Base-by-base conservation (phyloP, 345 rosid species). In the Linum trigynum region DNA sequence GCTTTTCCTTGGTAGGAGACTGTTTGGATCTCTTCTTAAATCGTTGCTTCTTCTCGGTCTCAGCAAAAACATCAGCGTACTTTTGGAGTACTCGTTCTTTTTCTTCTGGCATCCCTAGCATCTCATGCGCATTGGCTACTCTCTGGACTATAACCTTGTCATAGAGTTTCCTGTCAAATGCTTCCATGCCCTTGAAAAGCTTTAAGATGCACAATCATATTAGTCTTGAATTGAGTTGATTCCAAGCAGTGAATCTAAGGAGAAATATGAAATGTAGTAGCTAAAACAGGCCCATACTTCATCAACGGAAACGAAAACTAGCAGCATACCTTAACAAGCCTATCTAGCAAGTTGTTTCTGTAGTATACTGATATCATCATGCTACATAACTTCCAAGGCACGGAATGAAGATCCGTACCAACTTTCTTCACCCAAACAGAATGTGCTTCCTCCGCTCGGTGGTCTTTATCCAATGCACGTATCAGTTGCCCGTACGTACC, bases 371-470 rank as follows among this genome's bases (percentile, higher is more conserved):
- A 75, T 65, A 88, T 80, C 95, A 92, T 92, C 63, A 70, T 75
- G 40, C 64, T 73, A 76, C 99, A 92, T 68, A 90, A 67, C 53
- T 82, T 80, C 99, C 99, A 92, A 57, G 97, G 92, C 74, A 88
- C 95, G 0, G 97, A 90, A 77, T 90, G 96, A 69, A 90, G 86
- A 81, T 88, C 94, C 9, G 66, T 61, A 53, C 90, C 86, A 38
- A 90, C 77, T 72, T 81, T 92, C 78, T 81, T 88, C 76, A 50
- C 62, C 98, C 97, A 92, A 69, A 92, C 82, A 72, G 62, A 55
- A 67, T 92, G 96, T 7, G 97, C 98, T 81, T 92, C 97, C 71
- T 84, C 85, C 57, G 90, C 95, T 71, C 98, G 77, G 60, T 86
- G 83, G 75, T 92, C 98, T 90, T 72, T 86, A 70, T 90, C 98